Conservation (phyloP, 331 rosid species). For the Rosa hybrid region DNA sequence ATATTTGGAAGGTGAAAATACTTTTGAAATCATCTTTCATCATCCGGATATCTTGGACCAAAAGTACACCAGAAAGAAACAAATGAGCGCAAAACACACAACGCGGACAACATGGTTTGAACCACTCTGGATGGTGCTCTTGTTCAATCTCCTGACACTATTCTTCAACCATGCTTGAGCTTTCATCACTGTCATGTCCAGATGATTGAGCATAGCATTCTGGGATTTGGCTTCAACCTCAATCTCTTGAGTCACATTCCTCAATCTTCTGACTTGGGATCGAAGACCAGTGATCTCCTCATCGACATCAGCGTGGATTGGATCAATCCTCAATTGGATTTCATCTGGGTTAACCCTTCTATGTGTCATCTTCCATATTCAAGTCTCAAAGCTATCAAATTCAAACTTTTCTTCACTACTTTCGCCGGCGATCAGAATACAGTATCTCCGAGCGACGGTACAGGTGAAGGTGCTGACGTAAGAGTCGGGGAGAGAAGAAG, state of each 20-base stretch:
- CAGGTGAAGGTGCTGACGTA: too few species aligned
- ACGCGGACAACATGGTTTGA: constrained; percentile 79
- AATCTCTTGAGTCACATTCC: constrained; percentile 82
- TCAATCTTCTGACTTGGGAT: too few species aligned
- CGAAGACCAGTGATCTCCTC: too few species aligned
- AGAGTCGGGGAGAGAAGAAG: too few species aligned
- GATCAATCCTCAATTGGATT: too few species aligned
- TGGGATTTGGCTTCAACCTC: constrained; percentile 66
- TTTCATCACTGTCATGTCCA: constrained; percentile 71
- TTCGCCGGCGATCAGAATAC: too few species aligned
- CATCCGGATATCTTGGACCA: constrained; percentile 74
- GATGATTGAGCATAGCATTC: constrained; percentile 58
- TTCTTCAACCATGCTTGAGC: constrained; percentile 70
- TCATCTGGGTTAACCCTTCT: too few species aligned
- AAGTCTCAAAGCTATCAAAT: too few species aligned
- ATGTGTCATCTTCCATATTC: too few species aligned
- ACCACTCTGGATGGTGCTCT: constrained; percentile 74
- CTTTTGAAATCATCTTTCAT: constrained; percentile 42
- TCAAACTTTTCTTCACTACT: too few species aligned
- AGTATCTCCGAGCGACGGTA: too few species aligned
- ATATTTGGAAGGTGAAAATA: neutral
- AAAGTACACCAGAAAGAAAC: constrained; percentile 66
- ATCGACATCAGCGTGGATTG: too few species aligned
- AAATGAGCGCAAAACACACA: constrained; percentile 55
- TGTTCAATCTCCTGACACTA: constrained; percentile 83